These are phyloP conservation scores for Volvox africanus DNA, from an alignment of 139 green algal species.

Conservation along the genomic window DNA sequence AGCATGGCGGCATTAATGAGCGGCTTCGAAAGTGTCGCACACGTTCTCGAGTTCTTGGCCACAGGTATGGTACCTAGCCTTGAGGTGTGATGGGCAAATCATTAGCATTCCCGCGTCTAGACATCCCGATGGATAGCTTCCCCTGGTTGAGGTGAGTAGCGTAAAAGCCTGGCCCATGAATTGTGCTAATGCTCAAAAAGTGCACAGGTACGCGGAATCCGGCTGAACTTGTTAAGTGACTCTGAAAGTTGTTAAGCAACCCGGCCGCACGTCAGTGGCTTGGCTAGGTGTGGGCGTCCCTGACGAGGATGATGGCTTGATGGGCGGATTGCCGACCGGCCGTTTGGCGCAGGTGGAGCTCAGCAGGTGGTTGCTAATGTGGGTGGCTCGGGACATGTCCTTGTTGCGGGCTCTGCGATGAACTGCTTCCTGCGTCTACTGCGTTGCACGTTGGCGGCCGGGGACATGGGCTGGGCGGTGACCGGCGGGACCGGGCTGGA, in stretches of 20 bases:
- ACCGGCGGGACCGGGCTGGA: not conserved
- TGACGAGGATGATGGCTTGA: too few species aligned
- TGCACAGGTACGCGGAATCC: too few species aligned
- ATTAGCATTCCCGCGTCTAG: too few species aligned
- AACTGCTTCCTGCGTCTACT: not conserved
- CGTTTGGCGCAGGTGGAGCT: not conserved
- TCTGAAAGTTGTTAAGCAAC: too few species aligned
- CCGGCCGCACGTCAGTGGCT: too few species aligned
- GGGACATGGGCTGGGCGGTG: constrained; percentile 23
- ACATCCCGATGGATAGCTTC: too few species aligned
- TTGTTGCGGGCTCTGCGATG: not conserved
- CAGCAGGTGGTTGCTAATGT: not conserved
- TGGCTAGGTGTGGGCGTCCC: too few species aligned
- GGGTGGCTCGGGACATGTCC: not conserved
- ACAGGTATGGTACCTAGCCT: not conserved
- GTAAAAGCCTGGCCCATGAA: too few species aligned
- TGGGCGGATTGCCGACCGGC: too few species aligned
- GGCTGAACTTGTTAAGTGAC: not conserved
- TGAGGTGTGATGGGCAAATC: too few species aligned
- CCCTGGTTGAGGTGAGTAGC: too few species aligned
- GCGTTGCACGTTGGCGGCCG: not conserved
- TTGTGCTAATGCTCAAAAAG: too few species aligned
- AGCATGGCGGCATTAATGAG: constrained; percentile 3
- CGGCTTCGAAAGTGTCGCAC: constrained; percentile 13
- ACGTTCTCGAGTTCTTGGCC: constrained; percentile 30